Percentiles rank a stretch among this genome's conserved stretches.
Evolutionary conservation across 2,329 filamentous ascomycete species (phyloP).

Genomic region (Alternaria novae-zelandiae): DNA sequence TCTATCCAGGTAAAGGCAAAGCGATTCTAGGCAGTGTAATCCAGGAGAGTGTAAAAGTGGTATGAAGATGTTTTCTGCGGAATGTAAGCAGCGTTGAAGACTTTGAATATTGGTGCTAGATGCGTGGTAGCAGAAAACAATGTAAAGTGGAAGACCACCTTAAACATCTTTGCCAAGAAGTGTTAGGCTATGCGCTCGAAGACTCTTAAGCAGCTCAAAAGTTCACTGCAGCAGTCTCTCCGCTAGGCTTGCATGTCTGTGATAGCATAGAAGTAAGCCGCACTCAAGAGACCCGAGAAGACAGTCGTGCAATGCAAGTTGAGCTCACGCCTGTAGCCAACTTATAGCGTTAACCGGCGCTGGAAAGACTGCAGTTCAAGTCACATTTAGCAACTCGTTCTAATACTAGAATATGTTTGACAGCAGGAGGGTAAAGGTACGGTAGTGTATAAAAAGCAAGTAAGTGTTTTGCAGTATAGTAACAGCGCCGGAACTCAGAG

Average conservation of each 20-base stretch:
- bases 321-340: neutral
- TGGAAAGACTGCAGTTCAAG: neutral
- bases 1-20: neutral
- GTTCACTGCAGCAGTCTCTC: neutral
- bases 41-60: neutral
- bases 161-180: neutral
- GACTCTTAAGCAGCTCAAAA: rapidly evolving
- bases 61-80: neutral
- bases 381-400: neutral
- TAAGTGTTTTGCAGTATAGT: neutral
- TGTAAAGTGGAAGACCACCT: neutral
- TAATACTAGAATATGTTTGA: neutral
- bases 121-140: neutral
- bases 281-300: neutral
- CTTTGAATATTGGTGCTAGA: neutral
- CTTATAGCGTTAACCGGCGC: neutral
- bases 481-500: neutral
- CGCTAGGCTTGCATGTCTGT: neutral
- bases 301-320: neutral
- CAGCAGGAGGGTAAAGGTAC: neutral
- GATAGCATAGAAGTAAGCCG: neutral
- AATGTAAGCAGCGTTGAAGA: neutral
- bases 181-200: neutral
- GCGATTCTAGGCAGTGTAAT: neutral
- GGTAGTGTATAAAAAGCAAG: neutral